phyloP scores from a whole-genome alignment of 441 rosid genomes.

The Monsonia emarginata region DNA sequence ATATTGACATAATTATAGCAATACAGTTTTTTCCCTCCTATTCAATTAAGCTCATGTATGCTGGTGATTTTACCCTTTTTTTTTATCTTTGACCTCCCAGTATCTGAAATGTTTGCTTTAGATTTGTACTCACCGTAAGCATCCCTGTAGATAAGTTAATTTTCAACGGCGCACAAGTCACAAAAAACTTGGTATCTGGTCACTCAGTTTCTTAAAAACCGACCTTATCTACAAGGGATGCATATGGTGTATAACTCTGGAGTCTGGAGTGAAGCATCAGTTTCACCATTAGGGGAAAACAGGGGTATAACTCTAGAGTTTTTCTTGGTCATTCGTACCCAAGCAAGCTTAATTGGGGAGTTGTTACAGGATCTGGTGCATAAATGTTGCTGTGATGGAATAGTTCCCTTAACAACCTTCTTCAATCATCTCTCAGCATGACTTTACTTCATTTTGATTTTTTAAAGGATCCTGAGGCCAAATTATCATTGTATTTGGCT shows the following conservation, averaged over 20 bases:
- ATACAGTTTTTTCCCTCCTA: neutral
- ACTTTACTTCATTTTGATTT: neutral
- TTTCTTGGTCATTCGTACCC: neutral
- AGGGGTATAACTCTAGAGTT: neutral
- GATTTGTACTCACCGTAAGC: neutral
- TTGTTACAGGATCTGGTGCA: neutral
- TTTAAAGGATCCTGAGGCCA: neutral
- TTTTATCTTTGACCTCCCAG: neutral
- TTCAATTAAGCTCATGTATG: neutral
- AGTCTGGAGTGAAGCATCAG: too few relatives aligned
- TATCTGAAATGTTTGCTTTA: neutral
- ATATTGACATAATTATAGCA: neutral
- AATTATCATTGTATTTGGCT: neutral
- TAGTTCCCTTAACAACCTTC: neutral
- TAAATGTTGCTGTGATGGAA: neutral
- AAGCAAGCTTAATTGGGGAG: neutral
- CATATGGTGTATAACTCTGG: too few relatives aligned
- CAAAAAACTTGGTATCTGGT: neutral
- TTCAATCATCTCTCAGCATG: constrained; percentile 1
- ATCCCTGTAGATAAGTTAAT: neutral
- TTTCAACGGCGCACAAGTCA: neutral
- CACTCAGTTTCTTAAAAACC: neutral
- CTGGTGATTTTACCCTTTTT: neutral
- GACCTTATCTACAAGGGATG: too few relatives aligned
- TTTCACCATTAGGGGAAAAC: neutral